phyloP scores from a whole-genome alignment of 2,329 filamentous ascomycete genomes.

The Onygenales sp. region DNA sequence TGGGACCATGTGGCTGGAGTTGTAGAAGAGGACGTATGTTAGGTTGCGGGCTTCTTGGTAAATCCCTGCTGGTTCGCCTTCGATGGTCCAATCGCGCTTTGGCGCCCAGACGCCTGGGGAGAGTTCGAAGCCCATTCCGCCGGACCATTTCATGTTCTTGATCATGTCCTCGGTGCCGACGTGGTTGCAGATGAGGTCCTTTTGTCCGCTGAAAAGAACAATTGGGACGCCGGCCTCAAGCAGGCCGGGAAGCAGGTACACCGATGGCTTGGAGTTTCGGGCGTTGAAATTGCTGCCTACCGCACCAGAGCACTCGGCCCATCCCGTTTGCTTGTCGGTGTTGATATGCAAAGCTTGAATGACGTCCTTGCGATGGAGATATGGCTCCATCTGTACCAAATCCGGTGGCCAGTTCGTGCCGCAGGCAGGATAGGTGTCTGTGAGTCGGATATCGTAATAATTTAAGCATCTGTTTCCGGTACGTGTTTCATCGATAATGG shows the following conservation, averaged over 20 bases:
- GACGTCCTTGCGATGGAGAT: constrained; percentile 76
- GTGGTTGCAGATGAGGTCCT: constrained; percentile 96
- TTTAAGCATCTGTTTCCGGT: constrained; percentile 61
- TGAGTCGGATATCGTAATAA: constrained; percentile 93
- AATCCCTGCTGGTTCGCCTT: constrained; percentile 76
- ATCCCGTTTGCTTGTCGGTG: constrained; percentile 70
- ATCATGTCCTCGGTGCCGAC: constrained; percentile 88
- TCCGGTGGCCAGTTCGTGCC: constrained; percentile 99
- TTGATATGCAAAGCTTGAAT: constrained; percentile 72
- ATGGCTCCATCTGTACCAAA: constrained; percentile 65
- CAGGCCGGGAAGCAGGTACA: constrained; percentile 66
- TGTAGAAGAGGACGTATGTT: constrained; percentile 91
- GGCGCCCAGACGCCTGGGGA: constrained; percentile 83
- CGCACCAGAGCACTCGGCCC: constrained; percentile 78
- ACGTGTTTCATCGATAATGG: constrained; percentile 60
- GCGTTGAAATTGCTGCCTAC: constrained; percentile 66
- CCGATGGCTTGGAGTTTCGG: constrained; percentile 60
- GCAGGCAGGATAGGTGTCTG: constrained; percentile 70
- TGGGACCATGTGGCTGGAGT: constrained; percentile 96
- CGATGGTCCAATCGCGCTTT: constrained; percentile 89
- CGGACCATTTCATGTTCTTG: constrained; percentile 83
- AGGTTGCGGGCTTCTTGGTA: constrained; percentile 93
- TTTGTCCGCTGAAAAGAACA: constrained; percentile 82
- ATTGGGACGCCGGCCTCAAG: constrained; percentile 64
- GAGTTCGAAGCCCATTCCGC: constrained; percentile 80